Conservation (phyloP, 305 asterid species). For the Fraxinus velutina region DNA sequence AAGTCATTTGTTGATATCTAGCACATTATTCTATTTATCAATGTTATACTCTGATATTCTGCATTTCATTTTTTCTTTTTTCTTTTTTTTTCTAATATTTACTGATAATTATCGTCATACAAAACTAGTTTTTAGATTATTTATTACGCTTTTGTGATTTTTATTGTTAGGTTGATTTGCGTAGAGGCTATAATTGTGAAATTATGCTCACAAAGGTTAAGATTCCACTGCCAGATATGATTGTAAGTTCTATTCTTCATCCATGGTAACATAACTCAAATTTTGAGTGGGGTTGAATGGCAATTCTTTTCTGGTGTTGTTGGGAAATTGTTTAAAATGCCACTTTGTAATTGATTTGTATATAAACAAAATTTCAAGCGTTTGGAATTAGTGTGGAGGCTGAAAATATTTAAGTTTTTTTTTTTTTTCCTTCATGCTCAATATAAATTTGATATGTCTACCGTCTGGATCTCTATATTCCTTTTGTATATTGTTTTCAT, state of each 20-base stretch:
- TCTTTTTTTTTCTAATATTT: slow-evolving; percentile 3
- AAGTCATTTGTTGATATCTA: slow-evolving; percentile 6
- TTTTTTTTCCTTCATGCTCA: neutral
- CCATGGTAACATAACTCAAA: neutral
- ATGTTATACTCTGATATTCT: slow-evolving; percentile 1
- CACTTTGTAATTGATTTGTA: neutral
- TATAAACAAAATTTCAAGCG: neutral
- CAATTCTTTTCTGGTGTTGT: neutral
- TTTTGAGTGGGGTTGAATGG: slow-evolving; percentile 16
- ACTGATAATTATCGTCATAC: slow-evolving; percentile 3
- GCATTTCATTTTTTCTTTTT: neutral
- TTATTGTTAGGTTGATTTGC: slow-evolving; percentile 73
- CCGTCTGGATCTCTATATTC: neutral
- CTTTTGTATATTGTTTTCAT: neutral
- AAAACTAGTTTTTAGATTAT: slow-evolving; percentile 4
- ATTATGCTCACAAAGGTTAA: slow-evolving; percentile 95
- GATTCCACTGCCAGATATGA: slow-evolving; percentile 87
- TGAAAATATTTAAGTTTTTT: neutral
- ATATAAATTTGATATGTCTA: neutral
- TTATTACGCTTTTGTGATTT: slow-evolving; percentile 18
- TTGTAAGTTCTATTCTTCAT: slow-evolving; percentile 57
- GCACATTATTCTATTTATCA: neutral
- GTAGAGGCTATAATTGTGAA: slow-evolving; percentile 95
- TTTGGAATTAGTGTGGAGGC: neutral
- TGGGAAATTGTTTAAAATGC: slow-evolving; percentile 4